These are phyloP conservation scores for Boletus rufocinnamomeus DNA, from an alignment of 768 basidiomycete species.

Conservation along the genomic window DNA sequence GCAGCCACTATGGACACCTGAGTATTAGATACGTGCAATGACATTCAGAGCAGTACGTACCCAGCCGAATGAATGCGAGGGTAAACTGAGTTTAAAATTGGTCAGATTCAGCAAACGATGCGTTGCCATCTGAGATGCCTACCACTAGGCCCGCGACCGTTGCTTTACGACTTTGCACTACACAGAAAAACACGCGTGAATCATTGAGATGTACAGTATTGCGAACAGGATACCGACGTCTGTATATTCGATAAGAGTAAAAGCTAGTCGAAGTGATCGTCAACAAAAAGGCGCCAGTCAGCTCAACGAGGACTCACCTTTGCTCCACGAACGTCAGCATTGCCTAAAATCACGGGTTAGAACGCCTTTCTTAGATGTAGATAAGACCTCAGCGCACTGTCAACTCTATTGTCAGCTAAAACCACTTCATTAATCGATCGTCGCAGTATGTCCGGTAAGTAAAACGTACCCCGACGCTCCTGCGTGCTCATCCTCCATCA, in stretches of 20 bases:
- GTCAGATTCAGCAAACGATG: not conserved
- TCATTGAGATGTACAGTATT: not conserved
- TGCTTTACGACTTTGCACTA: constrained; percentile 20
- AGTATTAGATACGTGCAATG: not conserved
- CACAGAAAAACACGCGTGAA: not conserved
- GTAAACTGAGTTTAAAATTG: constrained; percentile 7
- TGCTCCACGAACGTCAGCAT: constrained; percentile 28
- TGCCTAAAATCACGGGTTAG: constrained; percentile 18
- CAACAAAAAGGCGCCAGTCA: not conserved
- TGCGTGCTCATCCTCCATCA: constrained; percentile 3
- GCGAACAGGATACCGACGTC: constrained; percentile 11
- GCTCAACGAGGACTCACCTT: constrained; percentile 7
- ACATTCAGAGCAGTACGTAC: constrained; percentile 6
- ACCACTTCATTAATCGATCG: not conserved
- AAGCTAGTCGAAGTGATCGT: constrained; percentile 15
- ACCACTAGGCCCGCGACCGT: constrained; percentile 23
- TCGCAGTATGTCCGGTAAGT: not conserved
- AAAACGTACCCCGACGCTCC: constrained; percentile 28
- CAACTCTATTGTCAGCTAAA: constrained; percentile 23
- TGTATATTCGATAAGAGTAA: constrained; percentile 29
- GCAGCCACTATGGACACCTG: constrained; percentile 15
- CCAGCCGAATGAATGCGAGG: constrained; percentile 21
- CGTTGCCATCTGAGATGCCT: not conserved
- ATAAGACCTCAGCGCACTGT: constrained; percentile 17
- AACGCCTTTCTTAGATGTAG: not conserved